Evolutionary conservation across 2,329 filamentous ascomycete genomes (phyloP).

Genomic region (Ceratocystis lukuohia): DNA sequence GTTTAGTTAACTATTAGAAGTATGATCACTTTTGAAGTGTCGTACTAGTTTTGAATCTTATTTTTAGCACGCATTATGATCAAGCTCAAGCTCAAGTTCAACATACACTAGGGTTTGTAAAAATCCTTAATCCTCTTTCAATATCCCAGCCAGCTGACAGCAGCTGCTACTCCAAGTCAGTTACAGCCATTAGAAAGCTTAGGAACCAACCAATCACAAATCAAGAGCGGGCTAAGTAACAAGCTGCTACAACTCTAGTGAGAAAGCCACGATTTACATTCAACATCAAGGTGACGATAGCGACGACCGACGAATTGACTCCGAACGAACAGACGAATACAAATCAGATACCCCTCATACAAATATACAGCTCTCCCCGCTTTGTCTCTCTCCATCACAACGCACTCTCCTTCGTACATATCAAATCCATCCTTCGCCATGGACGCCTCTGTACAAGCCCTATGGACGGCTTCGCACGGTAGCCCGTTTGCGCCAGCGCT

Average conservation of each 20-base stretch:
- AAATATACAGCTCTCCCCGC: neutral
- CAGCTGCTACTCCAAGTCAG: neutral
- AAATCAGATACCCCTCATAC: conserved; percentile 6
- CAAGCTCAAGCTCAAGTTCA: no score
- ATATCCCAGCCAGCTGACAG: neutral
- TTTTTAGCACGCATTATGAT: no score
- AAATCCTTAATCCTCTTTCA: no score
- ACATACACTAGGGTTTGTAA: no score
- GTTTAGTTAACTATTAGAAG: no score
- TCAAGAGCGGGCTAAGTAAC: neutral
- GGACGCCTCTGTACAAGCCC: conserved; percentile 70
- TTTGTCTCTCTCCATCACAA: neutral
- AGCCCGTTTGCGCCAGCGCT: conserved; percentile 71
- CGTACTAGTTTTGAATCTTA: no score
- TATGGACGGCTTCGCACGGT: conserved; percentile 87
- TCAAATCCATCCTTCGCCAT: conserved; percentile 29
- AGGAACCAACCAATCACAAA: neutral
- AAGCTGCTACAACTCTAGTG: neutral
- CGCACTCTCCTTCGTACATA: neutral
- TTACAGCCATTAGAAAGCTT: neutral
- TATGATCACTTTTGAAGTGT: no score
- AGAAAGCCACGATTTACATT: neutral
- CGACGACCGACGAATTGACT: no score
- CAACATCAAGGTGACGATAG: neutral
- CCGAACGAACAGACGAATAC: neutral